Evolutionary conservation across 2,329 filamentous ascomycete genomes (phyloP).

Genomic region (Berkeleyomyces basicola): DNA sequence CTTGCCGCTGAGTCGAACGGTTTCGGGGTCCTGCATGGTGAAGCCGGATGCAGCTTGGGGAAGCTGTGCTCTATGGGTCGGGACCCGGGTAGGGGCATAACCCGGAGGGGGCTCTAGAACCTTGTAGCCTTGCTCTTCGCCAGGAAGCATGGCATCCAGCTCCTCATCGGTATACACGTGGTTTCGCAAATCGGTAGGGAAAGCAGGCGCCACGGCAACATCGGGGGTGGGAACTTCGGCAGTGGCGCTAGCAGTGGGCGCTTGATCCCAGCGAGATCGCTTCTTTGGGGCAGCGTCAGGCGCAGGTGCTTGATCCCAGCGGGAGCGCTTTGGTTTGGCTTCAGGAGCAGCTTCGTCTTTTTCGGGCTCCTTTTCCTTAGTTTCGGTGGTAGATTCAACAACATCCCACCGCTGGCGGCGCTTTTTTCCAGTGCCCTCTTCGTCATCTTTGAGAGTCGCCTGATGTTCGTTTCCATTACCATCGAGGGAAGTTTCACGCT

Average conservation of each 20-base stretch:
- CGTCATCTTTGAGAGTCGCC: conserved; percentile 56
- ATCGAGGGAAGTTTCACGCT: conserved; percentile 36
- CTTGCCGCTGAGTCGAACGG: conserved; percentile 65
- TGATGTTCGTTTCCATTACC: conserved; percentile 36
- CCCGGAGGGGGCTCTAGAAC: conserved; percentile 79
- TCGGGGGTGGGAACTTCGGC: conserved; percentile 49
- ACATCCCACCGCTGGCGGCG: conserved; percentile 95
- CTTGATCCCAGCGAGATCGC: conserved; percentile 84
- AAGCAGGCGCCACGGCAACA: conserved; percentile 62
- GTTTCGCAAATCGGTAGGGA: conserved; percentile 70
- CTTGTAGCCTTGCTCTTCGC: conserved; percentile 81
- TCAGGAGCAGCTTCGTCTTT: conserved; percentile 30
- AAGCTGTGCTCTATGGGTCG: conserved; percentile 47
- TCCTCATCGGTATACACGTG: conserved; percentile 82
- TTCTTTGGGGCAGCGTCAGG: conserved; percentile 45
- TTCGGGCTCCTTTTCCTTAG: conserved; percentile 29
- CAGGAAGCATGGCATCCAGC: conserved; percentile 76
- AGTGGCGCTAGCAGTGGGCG: conserved; percentile 62
- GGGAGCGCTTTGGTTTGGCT: conserved; percentile 54
- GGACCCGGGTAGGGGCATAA: conserved; percentile 68
- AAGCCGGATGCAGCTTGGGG: conserved; percentile 69
- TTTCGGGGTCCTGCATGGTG: conserved; percentile 94
- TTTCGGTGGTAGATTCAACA: conserved; percentile 19
- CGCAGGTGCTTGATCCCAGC: conserved; percentile 74
- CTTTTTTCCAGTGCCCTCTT: conserved; percentile 63